Evolutionary conservation across 306 rosid species (phyloP), one percentile per base, ranked within the genome.

Genomic region (Sindora glabra): DNA sequence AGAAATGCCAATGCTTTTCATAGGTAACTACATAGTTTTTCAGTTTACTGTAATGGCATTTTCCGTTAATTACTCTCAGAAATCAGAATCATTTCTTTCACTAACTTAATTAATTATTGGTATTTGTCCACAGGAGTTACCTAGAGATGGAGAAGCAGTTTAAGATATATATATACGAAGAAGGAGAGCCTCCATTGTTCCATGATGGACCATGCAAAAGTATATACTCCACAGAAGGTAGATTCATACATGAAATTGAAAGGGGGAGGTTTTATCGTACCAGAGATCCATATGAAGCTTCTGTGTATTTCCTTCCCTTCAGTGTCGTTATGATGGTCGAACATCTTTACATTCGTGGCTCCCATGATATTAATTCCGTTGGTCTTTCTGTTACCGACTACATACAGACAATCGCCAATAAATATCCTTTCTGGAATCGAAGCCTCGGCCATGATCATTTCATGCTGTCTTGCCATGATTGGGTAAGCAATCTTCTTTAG

Each of bases 401-500:
- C 45, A 46, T 75, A n/a, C 55, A 59, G 0, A 32, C 70, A 19
- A 63, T 84, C 24, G 37, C 82, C 19, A 26, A 48, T 5, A 84
- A 54, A 42, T 36, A 84, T 60, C 82, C 79, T 7, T 84, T 75
- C 17, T 80, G 90, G 90, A 84, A 84, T 48, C 59, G 74, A 37
- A 78, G 78, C 40, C 59, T 56, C 5, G 87, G 90, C 33, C 34
- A 69, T 55, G 87, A 84, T 49, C 90, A 81, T 60, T 75, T 75
- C 76, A 84, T 84, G 84, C 78, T 84, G 48, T 74, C 90, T 29
- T 80, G 86, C 70, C 86, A 83, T 37, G 86, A 83, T 18, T 80
- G 80, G 85, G 84, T 82, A 64, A 63, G 42, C 27, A 30, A 15
- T n/a, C n/a, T n/a, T n/a, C n/a, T n/a, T n/a, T n/a, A n/a, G n/a